phyloP scores from a whole-genome alignment of 805 yeast genomes.

The Zygosaccharomyces bisporus region DNA sequence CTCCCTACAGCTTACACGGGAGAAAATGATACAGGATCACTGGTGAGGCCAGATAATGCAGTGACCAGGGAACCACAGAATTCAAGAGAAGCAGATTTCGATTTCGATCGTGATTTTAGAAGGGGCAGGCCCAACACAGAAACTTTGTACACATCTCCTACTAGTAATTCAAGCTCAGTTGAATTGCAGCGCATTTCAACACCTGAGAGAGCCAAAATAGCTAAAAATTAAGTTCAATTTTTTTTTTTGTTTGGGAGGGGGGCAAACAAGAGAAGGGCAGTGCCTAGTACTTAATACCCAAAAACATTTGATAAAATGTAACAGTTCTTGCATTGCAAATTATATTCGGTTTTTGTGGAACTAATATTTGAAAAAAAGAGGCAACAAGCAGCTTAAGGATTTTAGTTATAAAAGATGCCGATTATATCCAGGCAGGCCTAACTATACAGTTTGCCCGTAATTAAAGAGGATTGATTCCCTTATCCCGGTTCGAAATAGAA shows the following conservation, averaged over 20 bases:
- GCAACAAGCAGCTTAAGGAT: neutral
- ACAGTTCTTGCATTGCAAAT: neutral
- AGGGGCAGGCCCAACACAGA: conserved; percentile 16
- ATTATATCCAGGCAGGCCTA: no score
- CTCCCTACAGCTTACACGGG: conserved; percentile 40
- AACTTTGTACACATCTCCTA: conserved; percentile 1
- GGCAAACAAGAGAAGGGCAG: neutral
- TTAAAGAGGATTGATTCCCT: no score
- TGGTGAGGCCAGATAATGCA: conserved; percentile 24
- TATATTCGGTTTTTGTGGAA: neutral
- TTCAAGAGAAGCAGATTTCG: conserved; percentile 11
- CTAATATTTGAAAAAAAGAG: neutral
- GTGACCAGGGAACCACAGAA: conserved; percentile 13
- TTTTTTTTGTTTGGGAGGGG: no score
- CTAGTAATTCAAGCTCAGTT: conserved; percentile 1
- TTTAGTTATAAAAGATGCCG: no score
- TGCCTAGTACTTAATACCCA: neutral
- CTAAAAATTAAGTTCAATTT: neutral
- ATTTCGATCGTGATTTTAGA: conserved; percentile 17
- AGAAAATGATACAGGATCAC: conserved; percentile 39
- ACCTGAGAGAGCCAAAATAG: conserved; percentile 14
- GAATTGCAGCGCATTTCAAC: conserved; percentile 11
- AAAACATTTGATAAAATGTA: neutral
- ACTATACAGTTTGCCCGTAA: no score
- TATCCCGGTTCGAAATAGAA: no score